phyloP scores from a whole-genome alignment of 345 rosid genomes.

The Erodium maritimum region DNA sequence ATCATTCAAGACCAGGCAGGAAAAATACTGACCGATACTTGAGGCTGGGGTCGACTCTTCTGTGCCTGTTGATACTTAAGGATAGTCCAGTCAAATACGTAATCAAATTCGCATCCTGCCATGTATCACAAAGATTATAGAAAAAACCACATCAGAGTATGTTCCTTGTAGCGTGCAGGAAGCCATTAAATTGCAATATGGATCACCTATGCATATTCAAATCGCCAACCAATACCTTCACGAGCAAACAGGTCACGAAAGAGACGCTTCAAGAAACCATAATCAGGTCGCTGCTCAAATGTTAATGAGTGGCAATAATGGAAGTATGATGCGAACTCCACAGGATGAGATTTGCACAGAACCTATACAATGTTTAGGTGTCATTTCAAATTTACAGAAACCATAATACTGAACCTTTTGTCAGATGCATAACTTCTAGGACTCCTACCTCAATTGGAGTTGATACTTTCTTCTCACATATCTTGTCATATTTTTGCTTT shows the following conservation, averaged over 20 bases:
- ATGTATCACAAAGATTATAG: conserved; percentile 1
- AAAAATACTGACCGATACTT: conserved; percentile 33
- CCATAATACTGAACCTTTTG: not conserved
- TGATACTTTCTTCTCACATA: conserved; percentile 76
- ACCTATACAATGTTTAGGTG: conserved; percentile 26
- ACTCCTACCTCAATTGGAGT: conserved; percentile 74
- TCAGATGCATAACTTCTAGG: not conserved
- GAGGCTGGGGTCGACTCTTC: conserved; percentile 55
- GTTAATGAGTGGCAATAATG: conserved; percentile 81
- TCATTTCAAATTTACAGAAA: not conserved
- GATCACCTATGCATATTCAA: not conserved
- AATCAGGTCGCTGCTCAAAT: conserved; percentile 89
- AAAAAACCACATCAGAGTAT: not conserved
- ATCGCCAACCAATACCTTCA: conserved; percentile 40
- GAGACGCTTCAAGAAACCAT: conserved; percentile 81
- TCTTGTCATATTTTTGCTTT: conserved; percentile 81
- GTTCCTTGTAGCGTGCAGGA: not conserved
- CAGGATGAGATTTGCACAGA: conserved; percentile 68
- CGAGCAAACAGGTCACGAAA: conserved; percentile 73
- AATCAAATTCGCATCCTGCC: conserved; percentile 74
- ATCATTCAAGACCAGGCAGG: not conserved
- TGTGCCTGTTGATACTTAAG: conserved; percentile 81
- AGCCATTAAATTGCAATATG: not conserved
- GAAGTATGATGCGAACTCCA: conserved; percentile 80
- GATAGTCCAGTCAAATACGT: conserved; percentile 90